Evolutionary conservation across 352 stramenopile genomes (phyloP).

Genomic region (Globisporangium cystogenes): DNA sequence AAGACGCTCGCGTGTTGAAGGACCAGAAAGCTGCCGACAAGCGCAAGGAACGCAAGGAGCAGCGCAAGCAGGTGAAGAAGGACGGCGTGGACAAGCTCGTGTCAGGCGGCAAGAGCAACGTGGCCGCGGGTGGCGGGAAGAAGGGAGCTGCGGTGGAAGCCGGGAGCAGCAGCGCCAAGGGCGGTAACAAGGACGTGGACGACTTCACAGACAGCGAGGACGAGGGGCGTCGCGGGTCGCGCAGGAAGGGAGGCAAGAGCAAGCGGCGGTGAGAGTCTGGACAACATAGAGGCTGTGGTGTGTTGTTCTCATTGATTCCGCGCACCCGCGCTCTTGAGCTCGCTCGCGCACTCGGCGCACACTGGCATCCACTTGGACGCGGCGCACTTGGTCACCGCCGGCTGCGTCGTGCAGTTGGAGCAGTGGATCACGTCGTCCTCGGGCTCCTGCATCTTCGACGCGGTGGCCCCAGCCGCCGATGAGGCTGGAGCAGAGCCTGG

Average conservation of each 20-base stretch:
- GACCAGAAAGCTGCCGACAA: constrained; percentile 77
- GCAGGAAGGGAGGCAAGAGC: constrained; percentile 11
- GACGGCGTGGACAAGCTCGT: constrained; percentile 73
- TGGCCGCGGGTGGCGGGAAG: neutral
- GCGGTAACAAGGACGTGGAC: constrained; percentile 1
- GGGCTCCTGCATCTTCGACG: constrained; percentile 14
- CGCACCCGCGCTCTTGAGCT: constrained; percentile 30
- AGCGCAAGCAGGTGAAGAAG: constrained; percentile 79
- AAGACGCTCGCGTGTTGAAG: constrained; percentile 56
- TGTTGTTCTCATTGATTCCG: constrained; percentile 9
- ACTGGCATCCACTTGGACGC: constrained; percentile 87
- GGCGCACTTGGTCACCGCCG: constrained; percentile 69
- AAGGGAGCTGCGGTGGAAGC: neutral
- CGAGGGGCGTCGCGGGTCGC: constrained; percentile 8
- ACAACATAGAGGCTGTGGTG: constrained; percentile 12
- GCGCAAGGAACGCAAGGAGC: constrained; percentile 71
- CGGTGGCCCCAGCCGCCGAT: neutral
- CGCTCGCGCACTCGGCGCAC: constrained; percentile 43
- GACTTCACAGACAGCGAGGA: constrained; percentile 11
- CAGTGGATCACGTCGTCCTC: constrained; percentile 52
- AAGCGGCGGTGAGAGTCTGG: constrained; percentile 14
- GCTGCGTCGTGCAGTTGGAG: constrained; percentile 42
- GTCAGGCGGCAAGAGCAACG: constrained; percentile 22
- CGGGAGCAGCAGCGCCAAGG: neutral
- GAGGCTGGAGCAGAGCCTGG: constrained; percentile 1